A percentile compares a stretch with the other conserved stretches of the same genome.
Conservation (phyloP, 2,329 filamentous ascomycete genomes). For the Exophiala calicioides region DNA sequence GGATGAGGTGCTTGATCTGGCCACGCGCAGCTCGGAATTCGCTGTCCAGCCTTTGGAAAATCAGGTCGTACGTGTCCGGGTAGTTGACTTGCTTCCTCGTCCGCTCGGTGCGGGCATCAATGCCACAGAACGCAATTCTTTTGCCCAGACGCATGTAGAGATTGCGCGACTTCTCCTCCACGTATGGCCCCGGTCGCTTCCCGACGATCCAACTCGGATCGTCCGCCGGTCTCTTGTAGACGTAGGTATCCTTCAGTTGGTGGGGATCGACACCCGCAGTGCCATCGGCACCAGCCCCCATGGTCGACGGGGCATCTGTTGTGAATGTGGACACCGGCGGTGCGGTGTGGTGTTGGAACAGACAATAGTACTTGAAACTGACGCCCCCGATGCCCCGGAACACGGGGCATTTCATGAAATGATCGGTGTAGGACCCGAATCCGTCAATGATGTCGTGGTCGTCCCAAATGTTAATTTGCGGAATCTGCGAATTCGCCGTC, state of each 20-base stretch:
- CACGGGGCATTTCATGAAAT: constrained; percentile 66
- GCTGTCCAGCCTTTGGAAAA: constrained; percentile 57
- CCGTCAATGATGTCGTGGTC: constrained; percentile 68
- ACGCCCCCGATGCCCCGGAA: constrained; percentile 66
- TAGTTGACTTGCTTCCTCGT: constrained; percentile 95
- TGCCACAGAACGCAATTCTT: constrained; percentile 64
- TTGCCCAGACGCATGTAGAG: constrained; percentile 65
- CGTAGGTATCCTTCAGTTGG: constrained; percentile 74
- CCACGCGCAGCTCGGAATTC: constrained; percentile 55
- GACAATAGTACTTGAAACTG: constrained; percentile 61
- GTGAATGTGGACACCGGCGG: constrained; percentile 86
- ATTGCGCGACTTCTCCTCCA: constrained; percentile 62
- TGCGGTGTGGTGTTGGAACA: constrained; percentile 75
- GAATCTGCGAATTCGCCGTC: constrained; percentile 61
- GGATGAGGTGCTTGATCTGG: constrained; percentile 63
- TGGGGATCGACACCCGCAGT: constrained; percentile 62
- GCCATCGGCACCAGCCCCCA: constrained; percentile 49
- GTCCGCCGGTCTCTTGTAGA: constrained; percentile 58
- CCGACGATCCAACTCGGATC: constrained; percentile 80
- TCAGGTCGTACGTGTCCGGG: constrained; percentile 61
- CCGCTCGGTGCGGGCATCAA: constrained; percentile 67
- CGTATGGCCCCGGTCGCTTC: constrained; percentile 67
- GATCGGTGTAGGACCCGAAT: constrained; percentile 63
- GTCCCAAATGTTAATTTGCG: constrained; percentile 68
- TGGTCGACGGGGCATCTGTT: constrained; percentile 65